Conservation (phyloP, 495 filamentous ascomycete species). For the Tuber melanosporum region DNA sequence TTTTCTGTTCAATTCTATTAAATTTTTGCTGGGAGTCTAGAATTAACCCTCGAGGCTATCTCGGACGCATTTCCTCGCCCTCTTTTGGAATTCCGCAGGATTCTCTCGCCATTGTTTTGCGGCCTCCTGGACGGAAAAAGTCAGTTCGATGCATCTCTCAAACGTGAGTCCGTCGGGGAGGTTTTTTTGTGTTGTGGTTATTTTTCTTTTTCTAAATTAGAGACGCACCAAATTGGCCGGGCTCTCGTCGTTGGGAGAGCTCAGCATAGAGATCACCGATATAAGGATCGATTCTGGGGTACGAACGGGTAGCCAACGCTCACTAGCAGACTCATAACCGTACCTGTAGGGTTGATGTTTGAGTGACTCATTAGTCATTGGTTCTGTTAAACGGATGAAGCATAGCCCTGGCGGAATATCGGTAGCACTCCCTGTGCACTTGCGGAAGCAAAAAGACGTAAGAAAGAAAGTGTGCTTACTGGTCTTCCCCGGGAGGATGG, state of each 20-base stretch:
- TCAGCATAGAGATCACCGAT: constrained; percentile 97
- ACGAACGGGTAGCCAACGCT: constrained; percentile 95
- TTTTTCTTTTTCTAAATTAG: constrained; percentile 8
- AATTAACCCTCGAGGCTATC: constrained; percentile 51
- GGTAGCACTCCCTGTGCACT: background rate
- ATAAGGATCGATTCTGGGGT: constrained; percentile 97
- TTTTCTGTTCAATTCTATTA: background rate
- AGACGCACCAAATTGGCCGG: constrained; percentile 70
- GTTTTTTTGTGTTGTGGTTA: constrained; percentile 4
- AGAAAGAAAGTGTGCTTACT: constrained; percentile 33
- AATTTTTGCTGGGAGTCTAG: background rate
- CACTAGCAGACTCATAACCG: constrained; percentile 94
- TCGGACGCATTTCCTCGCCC: constrained; percentile 72
- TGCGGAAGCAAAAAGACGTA: constrained; percentile 11
- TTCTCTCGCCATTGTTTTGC: constrained; percentile 97
- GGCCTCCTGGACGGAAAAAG: constrained; percentile 55
- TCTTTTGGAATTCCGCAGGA: constrained; percentile 75
- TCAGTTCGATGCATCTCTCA: constrained; percentile 13
- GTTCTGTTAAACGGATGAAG: background rate
- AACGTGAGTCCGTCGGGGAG: background rate
- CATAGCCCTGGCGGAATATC: background rate
- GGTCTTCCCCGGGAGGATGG: constrained; percentile 96
- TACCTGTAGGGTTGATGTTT: constrained; percentile 50
- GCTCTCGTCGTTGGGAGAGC: constrained; percentile 96
- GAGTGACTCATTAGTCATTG: constrained; percentile 1